Percentiles rank a stretch among this genome's conserved stretches.
These are phyloP conservation scores for Aurantiochytrium sp. DNA, from an alignment of 108 stramenopile genomes.

Conservation along the genomic window DNA sequence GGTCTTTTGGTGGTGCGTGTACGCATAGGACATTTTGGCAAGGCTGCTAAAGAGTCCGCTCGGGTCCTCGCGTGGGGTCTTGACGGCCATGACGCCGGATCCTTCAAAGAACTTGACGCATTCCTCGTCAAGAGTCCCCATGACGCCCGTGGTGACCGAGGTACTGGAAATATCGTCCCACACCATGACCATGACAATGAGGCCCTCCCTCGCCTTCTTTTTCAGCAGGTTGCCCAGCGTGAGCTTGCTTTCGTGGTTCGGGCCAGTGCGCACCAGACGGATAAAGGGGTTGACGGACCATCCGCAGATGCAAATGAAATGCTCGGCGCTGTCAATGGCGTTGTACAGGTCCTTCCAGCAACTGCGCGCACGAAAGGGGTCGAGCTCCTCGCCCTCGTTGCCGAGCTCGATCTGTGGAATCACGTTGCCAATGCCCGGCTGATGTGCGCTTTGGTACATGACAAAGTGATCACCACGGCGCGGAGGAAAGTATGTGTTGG, in stretches of 20 bases:
- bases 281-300: not conserved
- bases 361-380: not conserved
- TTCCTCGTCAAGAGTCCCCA: not conserved
- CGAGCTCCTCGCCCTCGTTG: not conserved
- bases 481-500: not conserved
- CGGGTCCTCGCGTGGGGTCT: not conserved
- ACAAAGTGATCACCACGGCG: not conserved
- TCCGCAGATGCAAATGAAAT: not conserved
- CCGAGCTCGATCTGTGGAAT: constrained; percentile 7
- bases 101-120: not conserved
- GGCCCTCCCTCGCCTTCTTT: not conserved
- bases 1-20: not conserved
- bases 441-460: not conserved
- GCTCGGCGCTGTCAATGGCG: not conserved
- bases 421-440: not conserved
- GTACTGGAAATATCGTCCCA: not conserved
- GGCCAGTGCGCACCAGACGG: not conserved
- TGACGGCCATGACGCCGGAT: not conserved
- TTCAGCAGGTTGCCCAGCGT: not conserved
- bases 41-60: not conserved
- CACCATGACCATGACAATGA: not conserved
- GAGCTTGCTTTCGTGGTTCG: not conserved
- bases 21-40: not conserved
- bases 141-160: too few relatives aligned
- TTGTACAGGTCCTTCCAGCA: not conserved